Conservation (phyloP, 345 rosid genomes). For the Aquilaria malaccensis region DNA sequence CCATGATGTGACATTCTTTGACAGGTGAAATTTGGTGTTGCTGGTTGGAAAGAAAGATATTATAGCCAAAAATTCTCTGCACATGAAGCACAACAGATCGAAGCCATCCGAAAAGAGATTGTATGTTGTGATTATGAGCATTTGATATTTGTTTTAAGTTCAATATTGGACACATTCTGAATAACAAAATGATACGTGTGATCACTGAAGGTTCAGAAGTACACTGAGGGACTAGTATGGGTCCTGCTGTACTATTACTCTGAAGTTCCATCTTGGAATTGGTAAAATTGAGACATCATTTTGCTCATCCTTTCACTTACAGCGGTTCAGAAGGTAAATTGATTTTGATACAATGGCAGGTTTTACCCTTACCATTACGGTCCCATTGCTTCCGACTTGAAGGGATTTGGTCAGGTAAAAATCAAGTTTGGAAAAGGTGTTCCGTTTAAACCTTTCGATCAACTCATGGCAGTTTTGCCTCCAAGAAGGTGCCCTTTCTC, state of each 20-base stretch:
- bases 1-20: background rate
- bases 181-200: background rate
- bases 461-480: constrained; percentile 20
- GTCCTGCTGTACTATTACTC: constrained; percentile 19
- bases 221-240: constrained; percentile 23
- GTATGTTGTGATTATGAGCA: constrained; percentile 3
- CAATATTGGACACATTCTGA: background rate
- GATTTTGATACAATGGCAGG: constrained; percentile 6
- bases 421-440: constrained; percentile 15
- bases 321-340: background rate
- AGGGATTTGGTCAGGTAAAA: constrained; percentile 15
- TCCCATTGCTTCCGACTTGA: constrained; percentile 22
- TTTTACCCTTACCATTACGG: constrained; percentile 21
- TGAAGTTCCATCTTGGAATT: constrained; percentile 24
- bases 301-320: background rate
- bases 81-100: background rate
- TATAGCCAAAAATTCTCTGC: constrained; percentile 18
- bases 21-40: constrained; percentile 16
- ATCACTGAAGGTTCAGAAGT: constrained; percentile 15
- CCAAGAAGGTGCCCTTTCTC: constrained; percentile 11
- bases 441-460: constrained; percentile 21
- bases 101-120: constrained; percentile 11
- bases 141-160: background rate
- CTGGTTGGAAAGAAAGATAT: constrained; percentile 22
- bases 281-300: constrained; percentile 10